A percentile compares a stretch with the other conserved stretches of the same genome.
Evolutionary conservation across 768 basidiomycete genomes (phyloP).

Genomic region (Tylopilus rubrobrunneus): DNA sequence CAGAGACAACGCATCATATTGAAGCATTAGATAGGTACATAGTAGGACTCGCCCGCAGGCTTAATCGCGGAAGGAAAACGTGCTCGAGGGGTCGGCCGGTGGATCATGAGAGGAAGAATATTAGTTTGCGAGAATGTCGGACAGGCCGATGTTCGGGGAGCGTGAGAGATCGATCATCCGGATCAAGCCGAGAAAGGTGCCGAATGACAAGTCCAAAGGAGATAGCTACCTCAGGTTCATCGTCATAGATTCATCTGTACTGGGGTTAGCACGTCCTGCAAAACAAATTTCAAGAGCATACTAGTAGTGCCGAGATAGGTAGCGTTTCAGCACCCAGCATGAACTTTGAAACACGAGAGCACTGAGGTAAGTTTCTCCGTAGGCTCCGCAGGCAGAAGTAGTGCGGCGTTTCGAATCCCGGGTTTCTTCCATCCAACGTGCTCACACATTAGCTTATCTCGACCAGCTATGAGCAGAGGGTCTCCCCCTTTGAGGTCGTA

Average conservation of each 20-base stretch:
- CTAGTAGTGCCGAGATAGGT: not conserved
- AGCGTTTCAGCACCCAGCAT: not conserved
- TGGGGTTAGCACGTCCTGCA: not conserved
- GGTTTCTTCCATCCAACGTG: not conserved
- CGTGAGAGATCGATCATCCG: not conserved
- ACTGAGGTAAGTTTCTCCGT: not conserved
- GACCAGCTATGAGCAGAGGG: not conserved
- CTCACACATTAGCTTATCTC: not conserved
- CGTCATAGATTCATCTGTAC: too few relatives aligned
- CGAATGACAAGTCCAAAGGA: not conserved
- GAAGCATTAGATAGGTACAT: not conserved
- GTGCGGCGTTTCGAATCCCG: not conserved
- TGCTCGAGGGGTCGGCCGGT: not conserved
- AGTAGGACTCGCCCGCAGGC: not conserved
- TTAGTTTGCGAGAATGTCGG: not conserved
- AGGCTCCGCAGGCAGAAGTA: not conserved
- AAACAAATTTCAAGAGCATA: not conserved
- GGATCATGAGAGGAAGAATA: conserved; percentile 2
- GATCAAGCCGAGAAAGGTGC: not conserved
- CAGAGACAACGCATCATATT: not conserved
- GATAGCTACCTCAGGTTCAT: too few relatives aligned
- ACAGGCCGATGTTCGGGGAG: conserved; percentile 1
- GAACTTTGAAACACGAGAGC: not conserved
- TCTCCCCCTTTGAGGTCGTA: not conserved
- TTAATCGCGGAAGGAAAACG: not conserved